Evolutionary conservation across 768 basidiomycete species (phyloP).

Genomic region (Mycena belliarum): DNA sequence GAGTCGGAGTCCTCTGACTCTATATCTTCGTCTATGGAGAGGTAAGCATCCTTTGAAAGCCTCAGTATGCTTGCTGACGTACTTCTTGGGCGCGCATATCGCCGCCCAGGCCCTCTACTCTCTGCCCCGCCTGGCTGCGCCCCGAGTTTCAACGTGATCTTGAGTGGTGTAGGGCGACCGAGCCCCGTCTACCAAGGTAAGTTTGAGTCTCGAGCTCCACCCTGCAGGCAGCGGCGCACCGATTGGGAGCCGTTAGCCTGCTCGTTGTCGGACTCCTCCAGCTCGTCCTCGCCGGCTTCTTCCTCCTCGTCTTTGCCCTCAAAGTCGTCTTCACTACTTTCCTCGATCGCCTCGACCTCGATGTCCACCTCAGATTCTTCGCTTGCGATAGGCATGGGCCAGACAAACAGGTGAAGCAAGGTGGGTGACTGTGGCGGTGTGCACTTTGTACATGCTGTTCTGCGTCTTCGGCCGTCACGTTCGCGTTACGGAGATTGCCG

Average conservation of each 20-base stretch:
- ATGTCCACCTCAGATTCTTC: slow-evolving; percentile 22
- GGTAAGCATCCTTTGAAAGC: not conserved
- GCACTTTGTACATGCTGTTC: too few relatives aligned
- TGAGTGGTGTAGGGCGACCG: not conserved
- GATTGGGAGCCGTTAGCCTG: not conserved
- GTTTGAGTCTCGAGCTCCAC: not conserved
- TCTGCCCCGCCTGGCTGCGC: not conserved
- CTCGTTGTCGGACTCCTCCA: slow-evolving; percentile 17
- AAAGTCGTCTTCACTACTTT: slow-evolving; percentile 1
- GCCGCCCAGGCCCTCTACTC: not conserved
- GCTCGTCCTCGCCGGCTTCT: slow-evolving; percentile 15
- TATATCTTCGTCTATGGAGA: slow-evolving; percentile 34
- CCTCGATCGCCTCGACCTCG: slow-evolving; percentile 10
- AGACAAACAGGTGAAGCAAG: too few relatives aligned
- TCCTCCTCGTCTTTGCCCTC: slow-evolving; percentile 11
- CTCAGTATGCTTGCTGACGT: too few relatives aligned
- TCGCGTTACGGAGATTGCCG: too few relatives aligned
- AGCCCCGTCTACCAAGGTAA: not conserved
- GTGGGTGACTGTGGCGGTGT: too few relatives aligned
- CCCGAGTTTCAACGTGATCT: slow-evolving; percentile 21
- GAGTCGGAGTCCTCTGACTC: slow-evolving; percentile 37
- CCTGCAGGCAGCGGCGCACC: not conserved
- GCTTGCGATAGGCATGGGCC: slow-evolving; percentile 9
- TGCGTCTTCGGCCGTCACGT: too few relatives aligned
- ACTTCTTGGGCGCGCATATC: slow-evolving; percentile 9